Percentiles rank a stretch among this genome's conserved stretches.
Conservation (phyloP, 2,329 filamentous ascomycete genomes). For the Coniella vitis region DNA sequence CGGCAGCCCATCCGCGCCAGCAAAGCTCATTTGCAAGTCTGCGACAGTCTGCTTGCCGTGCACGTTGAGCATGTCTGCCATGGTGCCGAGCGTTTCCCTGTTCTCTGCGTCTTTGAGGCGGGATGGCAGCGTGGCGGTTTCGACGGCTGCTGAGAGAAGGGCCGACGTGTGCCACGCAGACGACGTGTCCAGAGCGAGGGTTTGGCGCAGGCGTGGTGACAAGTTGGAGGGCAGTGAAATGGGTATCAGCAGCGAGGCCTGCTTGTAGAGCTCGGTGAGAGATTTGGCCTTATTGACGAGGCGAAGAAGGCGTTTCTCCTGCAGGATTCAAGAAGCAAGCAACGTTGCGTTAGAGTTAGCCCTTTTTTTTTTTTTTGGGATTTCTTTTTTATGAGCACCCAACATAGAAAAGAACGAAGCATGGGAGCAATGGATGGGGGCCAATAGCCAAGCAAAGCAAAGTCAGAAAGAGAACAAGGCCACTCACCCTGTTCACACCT, state of each 20-base stretch:
- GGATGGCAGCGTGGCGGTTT: constrained; percentile 71
- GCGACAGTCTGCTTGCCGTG: constrained; percentile 77
- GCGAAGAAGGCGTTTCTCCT: constrained; percentile 58
- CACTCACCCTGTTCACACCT: constrained; percentile 44
- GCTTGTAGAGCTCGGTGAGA: constrained; percentile 58
- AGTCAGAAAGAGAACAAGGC: not conserved
- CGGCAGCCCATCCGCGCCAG: constrained; percentile 26
- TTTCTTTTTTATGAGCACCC: too few species aligned
- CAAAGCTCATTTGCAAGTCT: constrained; percentile 61
- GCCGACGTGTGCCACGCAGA: constrained; percentile 79
- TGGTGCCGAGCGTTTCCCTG: constrained; percentile 49
- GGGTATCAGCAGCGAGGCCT: constrained; percentile 73
- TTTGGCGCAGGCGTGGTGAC: constrained; percentile 34
- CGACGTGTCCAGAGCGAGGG: constrained; percentile 50
- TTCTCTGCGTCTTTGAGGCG: constrained; percentile 49
- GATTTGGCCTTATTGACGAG: constrained; percentile 70
- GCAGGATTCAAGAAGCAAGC: not conserved
- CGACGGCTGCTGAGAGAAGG: constrained; percentile 67
- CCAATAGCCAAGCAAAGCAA: too few species aligned
- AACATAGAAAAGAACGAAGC: too few species aligned
- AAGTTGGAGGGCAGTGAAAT: constrained; percentile 54
- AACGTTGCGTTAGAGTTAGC: not conserved
- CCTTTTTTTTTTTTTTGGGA: too few species aligned
- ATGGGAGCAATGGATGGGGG: too few species aligned
- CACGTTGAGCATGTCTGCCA: constrained; percentile 62